These are phyloP conservation scores for Aspergillus terreus DNA, from an alignment of 2,329 filamentous ascomycete species.

Conservation along the genomic window DNA sequence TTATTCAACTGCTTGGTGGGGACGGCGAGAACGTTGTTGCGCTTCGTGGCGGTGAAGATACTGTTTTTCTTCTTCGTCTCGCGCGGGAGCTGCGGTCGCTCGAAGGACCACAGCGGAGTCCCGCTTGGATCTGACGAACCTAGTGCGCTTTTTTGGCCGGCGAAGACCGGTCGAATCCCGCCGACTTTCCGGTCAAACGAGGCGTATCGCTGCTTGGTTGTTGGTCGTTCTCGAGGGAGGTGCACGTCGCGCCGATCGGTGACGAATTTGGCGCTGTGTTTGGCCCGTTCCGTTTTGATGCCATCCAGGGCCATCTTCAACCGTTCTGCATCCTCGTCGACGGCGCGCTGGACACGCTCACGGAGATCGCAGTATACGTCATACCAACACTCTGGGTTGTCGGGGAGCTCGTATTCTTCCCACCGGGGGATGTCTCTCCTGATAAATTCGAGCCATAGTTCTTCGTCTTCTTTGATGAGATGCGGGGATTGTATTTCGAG, in stretches of 20 bases:
- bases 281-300: conserved; percentile 56
- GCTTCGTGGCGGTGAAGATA: conserved; percentile 33
- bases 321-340: conserved; percentile 55
- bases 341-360: conserved; percentile 54
- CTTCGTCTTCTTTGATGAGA: conserved; percentile 63
- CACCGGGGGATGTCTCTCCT: conserved; percentile 69
- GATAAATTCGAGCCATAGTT: conserved; percentile 79
- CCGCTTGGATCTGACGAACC: conserved; percentile 13
- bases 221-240: conserved; percentile 29
- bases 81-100: conserved; percentile 19
- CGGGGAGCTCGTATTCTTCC: conserved; percentile 62
- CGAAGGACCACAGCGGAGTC: conserved; percentile 20
- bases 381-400: conserved; percentile 68
- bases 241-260: conserved; percentile 33
- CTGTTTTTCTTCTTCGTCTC: conserved; percentile 29
- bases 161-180: conserved; percentile 23
- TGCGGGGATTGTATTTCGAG: conserved; percentile 77
- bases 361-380: conserved; percentile 71
- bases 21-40: conserved; percentile 33
- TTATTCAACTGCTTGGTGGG: conserved; percentile 41
- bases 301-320: conserved; percentile 57
- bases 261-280: conserved; percentile 57
- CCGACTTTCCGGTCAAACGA: conserved; percentile 31
- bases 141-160: conserved; percentile 5
- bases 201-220: conserved; percentile 27